Evolutionary conservation across 1,284 basidiomycete genomes (phyloP).

Genomic region (Porodaedalea pini): DNA sequence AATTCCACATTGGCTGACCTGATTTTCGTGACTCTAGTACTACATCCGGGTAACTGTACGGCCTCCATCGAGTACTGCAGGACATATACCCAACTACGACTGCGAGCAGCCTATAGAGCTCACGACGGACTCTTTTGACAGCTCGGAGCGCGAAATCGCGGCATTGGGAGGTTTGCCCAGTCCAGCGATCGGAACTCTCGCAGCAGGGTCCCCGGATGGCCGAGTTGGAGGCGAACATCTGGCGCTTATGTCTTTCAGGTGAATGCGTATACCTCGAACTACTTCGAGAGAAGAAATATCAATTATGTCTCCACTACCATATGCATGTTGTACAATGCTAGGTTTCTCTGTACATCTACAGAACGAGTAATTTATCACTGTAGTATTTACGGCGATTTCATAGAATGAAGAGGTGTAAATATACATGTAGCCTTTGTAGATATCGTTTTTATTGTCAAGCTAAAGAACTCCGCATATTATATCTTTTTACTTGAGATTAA

Average conservation of each 20-base stretch:
- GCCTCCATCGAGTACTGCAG: slow-evolving; percentile 32
- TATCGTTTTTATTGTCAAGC: too few relatives aligned
- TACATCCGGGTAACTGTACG: slow-evolving; percentile 36
- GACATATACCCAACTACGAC: slow-evolving; percentile 38
- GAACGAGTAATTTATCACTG: too few relatives aligned
- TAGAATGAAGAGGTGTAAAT: too few relatives aligned
- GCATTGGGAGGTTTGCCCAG: slow-evolving; percentile 1
- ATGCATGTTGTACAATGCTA: too few relatives aligned
- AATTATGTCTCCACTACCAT: too few relatives aligned
- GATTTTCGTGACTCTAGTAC: slow-evolving; percentile 32
- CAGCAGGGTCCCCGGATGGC: background rate
- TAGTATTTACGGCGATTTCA: too few relatives aligned
- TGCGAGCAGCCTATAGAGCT: slow-evolving; percentile 39
- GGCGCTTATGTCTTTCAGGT: background rate
- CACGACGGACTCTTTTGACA: slow-evolving; percentile 41
- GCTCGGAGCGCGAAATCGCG: slow-evolving; percentile 9
- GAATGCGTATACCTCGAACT: background rate
- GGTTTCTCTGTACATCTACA: too few relatives aligned
- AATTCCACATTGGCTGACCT: slow-evolving; percentile 6
- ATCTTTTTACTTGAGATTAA: background rate
- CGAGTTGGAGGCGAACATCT: background rate
- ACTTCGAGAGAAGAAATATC: too few relatives aligned
- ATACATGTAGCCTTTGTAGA: too few relatives aligned
- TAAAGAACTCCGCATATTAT: too few relatives aligned
- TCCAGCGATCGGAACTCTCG: slow-evolving; percentile 9